Evolutionary conservation across 1,284 basidiomycete species (phyloP).

Genomic region (Apiotrichum veenhuisii): DNA sequence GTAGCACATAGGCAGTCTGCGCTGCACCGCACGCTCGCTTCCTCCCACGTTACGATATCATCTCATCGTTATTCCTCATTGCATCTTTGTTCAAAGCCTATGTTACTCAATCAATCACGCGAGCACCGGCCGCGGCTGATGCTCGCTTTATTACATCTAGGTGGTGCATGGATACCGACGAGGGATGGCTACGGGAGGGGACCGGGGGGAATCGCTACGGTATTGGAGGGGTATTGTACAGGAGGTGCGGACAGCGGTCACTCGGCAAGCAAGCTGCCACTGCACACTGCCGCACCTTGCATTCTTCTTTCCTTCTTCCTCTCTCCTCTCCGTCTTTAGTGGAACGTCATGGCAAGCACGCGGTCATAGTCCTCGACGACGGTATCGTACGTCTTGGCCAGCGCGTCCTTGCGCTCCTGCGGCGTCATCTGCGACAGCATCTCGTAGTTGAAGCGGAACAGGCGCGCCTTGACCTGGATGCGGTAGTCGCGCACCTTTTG

Average conservation of each 20-base stretch:
- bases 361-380: constrained; percentile 82
- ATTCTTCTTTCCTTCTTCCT: background rate
- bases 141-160: background rate
- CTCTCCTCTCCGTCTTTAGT: constrained; percentile 2
- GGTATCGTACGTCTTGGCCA: constrained; percentile 88
- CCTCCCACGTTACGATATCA: background rate
- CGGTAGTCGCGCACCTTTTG: constrained; percentile 64
- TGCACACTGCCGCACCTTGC: too few species aligned
- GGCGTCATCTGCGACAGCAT: constrained; percentile 78
- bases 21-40: background rate
- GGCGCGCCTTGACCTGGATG: constrained; percentile 80
- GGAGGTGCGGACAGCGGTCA: too few species aligned
- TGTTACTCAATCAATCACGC: background rate
- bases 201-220: too few species aligned
- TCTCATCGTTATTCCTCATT: background rate
- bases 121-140: background rate
- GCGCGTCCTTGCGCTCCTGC: constrained; percentile 76
- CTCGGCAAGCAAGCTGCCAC: too few species aligned
- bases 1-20: background rate
- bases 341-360: constrained; percentile 59
- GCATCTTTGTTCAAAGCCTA: background rate
- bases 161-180: background rate
- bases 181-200: too few species aligned
- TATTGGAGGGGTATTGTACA: too few species aligned
- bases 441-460: constrained; percentile 94